Percentiles rank a stretch among this genome's conserved stretches.
These are phyloP conservation scores for Musa schizocarpa DNA, from an alignment of 176 grass and related monocot species.

Conservation along the genomic window DNA sequence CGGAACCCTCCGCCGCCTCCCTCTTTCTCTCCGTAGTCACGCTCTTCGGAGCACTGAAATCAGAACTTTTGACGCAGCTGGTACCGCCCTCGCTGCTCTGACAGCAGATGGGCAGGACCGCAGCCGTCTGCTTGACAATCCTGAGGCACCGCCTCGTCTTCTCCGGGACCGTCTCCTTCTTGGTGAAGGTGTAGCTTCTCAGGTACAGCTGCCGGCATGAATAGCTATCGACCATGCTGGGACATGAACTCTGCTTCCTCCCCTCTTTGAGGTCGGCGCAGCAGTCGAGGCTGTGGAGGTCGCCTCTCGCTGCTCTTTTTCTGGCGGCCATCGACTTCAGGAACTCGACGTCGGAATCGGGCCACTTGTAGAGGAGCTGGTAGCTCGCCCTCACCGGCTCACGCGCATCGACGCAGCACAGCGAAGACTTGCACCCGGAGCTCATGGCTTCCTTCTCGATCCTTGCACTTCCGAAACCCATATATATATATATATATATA, in stretches of 20 bases:
- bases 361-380: conserved; percentile 90
- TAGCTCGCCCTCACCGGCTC: conserved; percentile 65
- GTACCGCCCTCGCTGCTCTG: neutral
- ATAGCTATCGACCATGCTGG: conserved; percentile 30
- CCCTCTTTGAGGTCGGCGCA: conserved; percentile 14
- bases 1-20: neutral
- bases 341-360: conserved; percentile 92
- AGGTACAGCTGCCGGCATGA: conserved; percentile 14
- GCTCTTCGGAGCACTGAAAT: neutral
- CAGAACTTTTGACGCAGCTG: no score
- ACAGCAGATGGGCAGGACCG: neutral
- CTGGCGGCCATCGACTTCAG: conserved; percentile 33
- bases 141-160: neutral
- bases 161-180: conserved; percentile 4
- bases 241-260: neutral
- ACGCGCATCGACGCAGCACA: conserved; percentile 49
- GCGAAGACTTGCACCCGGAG: conserved; percentile 48
- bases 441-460: conserved; percentile 33
- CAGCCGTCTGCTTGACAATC: neutral
- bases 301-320: no score
- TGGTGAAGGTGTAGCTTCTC: conserved; percentile 17
- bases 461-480: neutral
- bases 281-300: neutral
- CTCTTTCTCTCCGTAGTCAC: neutral
- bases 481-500: no score